Conservation (phyloP, 202 grass and related monocot genomes). For the Tripidium arundinaceum region DNA sequence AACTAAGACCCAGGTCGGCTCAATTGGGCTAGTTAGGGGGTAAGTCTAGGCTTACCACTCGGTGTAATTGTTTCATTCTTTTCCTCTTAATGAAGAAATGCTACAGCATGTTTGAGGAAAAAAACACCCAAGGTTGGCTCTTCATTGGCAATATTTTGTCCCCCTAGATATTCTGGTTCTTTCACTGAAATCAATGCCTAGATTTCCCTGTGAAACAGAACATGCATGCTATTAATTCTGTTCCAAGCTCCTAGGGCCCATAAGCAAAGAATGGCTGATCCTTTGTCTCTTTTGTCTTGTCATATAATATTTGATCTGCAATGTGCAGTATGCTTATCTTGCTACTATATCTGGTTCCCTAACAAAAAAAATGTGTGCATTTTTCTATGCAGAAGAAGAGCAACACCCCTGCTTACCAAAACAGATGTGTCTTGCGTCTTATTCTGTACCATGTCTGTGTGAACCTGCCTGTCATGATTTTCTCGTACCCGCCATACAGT, state of each 20-base stretch:
- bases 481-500: constrained; percentile 81
- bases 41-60: background rate
- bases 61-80: background rate
- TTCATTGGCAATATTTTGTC: background rate
- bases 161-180: background rate
- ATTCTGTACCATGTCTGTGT: constrained; percentile 83
- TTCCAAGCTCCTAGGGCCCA: background rate
- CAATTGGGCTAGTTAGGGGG: background rate
- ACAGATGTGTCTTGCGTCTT: constrained; percentile 69
- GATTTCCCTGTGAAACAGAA: background rate
- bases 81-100: too few relatives aligned
- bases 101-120: too few relatives aligned
- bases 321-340: background rate
- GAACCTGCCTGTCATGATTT: constrained; percentile 79
- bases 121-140: too few relatives aligned
- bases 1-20: background rate
- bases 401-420: constrained; percentile 68
- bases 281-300: background rate
- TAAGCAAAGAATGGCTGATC: background rate
- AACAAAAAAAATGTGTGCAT: constrained; percentile 6
- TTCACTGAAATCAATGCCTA: background rate
- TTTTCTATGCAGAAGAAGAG: constrained; percentile 78
- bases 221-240: background rate
- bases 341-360: constrained; percentile 10
- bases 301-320: background rate